Evolutionary conservation across 108 stramenopile species (phyloP), one percentile per base, ranked within the genome.

Genomic region (Mediolabrus comicus): DNA sequence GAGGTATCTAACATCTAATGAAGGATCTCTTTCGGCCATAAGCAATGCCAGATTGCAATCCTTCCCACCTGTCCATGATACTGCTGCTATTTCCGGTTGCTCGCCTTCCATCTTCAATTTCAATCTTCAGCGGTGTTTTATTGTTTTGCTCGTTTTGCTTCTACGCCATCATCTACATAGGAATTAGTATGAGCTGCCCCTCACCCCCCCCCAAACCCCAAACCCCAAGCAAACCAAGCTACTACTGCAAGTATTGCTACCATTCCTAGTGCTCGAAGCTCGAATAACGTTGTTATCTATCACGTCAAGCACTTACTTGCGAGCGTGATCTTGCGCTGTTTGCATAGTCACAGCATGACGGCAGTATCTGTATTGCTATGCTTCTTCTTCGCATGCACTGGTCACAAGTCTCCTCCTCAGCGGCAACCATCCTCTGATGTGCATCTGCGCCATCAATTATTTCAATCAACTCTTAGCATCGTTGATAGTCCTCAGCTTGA

Each of bases 41-140:
- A 77, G 82, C 61, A 83, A 69, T 5, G 82, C 77, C 4, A 83
- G 71, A 59, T 83, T 76, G 46, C 82, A 83, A 43, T 83, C 82
- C 59, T 83, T 83, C 38, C 82, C 82, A 0, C 82, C 82, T 22
- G 77, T 83, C 72, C 72, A 83, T 46, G 82, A 83, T 25, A 83
- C 75, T 10, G 71, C 71, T 31, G 71, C 58, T 10, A 69, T 60
- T 51, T 35, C 13, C 25, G 55, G 25, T 57, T 65, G 26, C 59
- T 6, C 6, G n/a, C 0, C 25, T 12, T 57, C 25, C 55, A 52
- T 57, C 56, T 25, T 65, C 12, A 46, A 24, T 11, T 33, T 28
- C 59, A 31, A 59, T 17, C 25, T n/a, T 28, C 14, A 65, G 53
- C 56, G 56, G 56, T 57, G 56, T 24, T 28, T n/a, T n/a, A n/a